These are phyloP conservation scores for Conticribra weissflogii DNA, from an alignment of 108 stramenopile genomes.

Conservation along the genomic window DNA sequence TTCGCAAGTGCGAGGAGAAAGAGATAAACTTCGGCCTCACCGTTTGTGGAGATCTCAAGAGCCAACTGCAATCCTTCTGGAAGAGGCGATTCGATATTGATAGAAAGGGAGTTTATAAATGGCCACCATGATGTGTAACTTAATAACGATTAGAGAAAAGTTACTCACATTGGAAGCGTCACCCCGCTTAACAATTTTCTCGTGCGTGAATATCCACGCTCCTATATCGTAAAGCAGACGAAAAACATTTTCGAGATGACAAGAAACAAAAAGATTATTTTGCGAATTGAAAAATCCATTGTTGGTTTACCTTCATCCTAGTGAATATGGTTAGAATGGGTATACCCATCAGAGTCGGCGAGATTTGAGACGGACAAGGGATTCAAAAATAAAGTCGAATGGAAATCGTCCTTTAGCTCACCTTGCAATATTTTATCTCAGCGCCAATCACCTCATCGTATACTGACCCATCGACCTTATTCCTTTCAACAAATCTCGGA, in stretches of 20 bases:
- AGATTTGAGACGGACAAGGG: neutral
- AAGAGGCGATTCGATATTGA: neutral
- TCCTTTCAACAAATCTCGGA: slow-evolving; percentile 6
- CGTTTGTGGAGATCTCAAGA: neutral
- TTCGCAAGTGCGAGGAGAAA: neutral
- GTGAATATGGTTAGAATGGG: too few species aligned
- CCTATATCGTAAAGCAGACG: too few species aligned
- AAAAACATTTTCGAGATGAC: too few species aligned
- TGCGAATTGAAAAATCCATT: too few species aligned
- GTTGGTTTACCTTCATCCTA: too few species aligned
- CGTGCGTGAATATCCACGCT: too few species aligned
- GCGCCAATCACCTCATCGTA: slow-evolving; percentile 6
- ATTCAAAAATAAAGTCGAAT: neutral
- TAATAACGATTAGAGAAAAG: neutral
- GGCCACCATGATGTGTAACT: neutral
- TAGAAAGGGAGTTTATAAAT: neutral
- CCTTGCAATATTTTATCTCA: slow-evolving; percentile 7
- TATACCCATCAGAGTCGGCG: neutral
- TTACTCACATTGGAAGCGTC: too few species aligned
- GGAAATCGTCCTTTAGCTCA: slow-evolving; percentile 3
- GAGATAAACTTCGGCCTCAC: too few species aligned
- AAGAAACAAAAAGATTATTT: too few species aligned
- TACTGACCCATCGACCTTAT: neutral
- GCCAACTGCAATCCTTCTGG: neutral
- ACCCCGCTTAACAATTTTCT: too few species aligned